Evolutionary conservation across 768 basidiomycete genomes (phyloP).

Genomic region (Lentinula sp.): DNA sequence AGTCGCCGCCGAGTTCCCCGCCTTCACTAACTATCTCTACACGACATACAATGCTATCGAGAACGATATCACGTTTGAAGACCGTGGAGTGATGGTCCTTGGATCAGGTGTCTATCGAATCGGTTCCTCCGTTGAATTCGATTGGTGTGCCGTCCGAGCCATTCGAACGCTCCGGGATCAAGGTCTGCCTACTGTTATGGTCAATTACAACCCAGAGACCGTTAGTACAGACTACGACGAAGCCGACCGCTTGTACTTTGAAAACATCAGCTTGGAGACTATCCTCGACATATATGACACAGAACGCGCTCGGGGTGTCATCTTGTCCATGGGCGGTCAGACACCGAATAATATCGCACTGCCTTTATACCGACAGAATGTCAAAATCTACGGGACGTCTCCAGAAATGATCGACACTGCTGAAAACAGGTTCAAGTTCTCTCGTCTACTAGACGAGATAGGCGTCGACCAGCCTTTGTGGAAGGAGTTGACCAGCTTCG

Average conservation of each 20-base stretch:
- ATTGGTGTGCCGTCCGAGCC: constrained; percentile 98
- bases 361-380: constrained; percentile 92
- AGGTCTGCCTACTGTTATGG: constrained; percentile 94
- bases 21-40: constrained; percentile 98
- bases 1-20: constrained; percentile 97
- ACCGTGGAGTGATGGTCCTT: constrained; percentile 93
- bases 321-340: constrained; percentile 97
- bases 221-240: constrained; percentile 99
- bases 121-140: constrained; percentile 98
- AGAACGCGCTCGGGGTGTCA: constrained; percentile 85
- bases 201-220: constrained; percentile 99
- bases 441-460: constrained; percentile 93
- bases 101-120: constrained; percentile 99
- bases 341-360: constrained; percentile 98
- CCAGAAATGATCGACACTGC: constrained; percentile 99
- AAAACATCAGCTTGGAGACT: constrained; percentile 95
- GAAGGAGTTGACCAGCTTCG: constrained; percentile 93
- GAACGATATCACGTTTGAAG: constrained; percentile 85
- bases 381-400: constrained; percentile 97
- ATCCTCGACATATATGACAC: constrained; percentile 95
- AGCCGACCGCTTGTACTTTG: constrained; percentile 96
- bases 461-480: constrained; percentile 97
- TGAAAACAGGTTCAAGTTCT: constrained; percentile 99
- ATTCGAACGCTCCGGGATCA: constrained; percentile 95
- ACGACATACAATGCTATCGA: constrained; percentile 96